Conservation (phyloP, 2,329 filamentous ascomycete genomes). For the Ophiostoma sp. region DNA sequence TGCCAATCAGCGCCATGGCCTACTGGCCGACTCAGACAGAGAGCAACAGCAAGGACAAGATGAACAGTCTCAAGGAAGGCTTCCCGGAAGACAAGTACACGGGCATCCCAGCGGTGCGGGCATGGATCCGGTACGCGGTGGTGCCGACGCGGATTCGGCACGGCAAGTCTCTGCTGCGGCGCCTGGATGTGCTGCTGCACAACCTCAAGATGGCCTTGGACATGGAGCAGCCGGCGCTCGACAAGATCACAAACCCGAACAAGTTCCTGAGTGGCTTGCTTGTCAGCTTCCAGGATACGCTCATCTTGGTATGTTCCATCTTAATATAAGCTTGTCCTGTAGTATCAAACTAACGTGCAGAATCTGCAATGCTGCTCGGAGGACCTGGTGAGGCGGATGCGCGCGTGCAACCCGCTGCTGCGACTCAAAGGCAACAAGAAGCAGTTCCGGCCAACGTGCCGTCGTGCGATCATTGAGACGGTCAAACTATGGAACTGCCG, state of each 20-base stretch:
- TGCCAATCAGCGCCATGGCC: constrained; percentile 19
- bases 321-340: too few species aligned
- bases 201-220: constrained; percentile 9
- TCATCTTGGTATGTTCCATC: neutral
- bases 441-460: constrained; percentile 1
- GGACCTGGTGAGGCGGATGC: neutral
- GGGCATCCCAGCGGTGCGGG: constrained; percentile 18
- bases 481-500: constrained; percentile 14
- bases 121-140: constrained; percentile 20
- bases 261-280: neutral
- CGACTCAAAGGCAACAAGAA: neutral
- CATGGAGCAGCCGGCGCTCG: constrained; percentile 1
- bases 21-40: constrained; percentile 19
- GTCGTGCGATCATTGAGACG: neutral
- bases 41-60: neutral
- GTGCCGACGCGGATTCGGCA: constrained; percentile 17
- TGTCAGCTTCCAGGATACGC: neutral
- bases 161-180: constrained; percentile 15
- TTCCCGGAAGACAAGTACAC: constrained; percentile 13
- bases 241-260: neutral
- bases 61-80: neutral
- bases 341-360: neutral
- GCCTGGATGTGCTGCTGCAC: constrained; percentile 17
- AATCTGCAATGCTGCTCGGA: neutral
- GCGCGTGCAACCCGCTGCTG: constrained; percentile 19